These are phyloP conservation scores for Penicillium crystallinum DNA, from an alignment of 495 filamentous ascomycete genomes.

Conservation along the genomic window DNA sequence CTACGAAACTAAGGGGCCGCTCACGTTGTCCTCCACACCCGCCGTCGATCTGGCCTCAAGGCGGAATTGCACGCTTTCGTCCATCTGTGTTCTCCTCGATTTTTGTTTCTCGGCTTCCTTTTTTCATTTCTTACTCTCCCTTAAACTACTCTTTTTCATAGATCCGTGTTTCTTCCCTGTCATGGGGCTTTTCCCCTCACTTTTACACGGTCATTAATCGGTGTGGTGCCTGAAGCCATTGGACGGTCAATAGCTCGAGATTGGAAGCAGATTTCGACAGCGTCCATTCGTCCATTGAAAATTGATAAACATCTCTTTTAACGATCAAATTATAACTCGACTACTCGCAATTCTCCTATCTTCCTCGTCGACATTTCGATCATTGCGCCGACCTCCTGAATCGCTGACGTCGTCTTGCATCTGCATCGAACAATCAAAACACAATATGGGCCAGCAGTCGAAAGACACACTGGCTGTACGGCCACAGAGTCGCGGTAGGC, in stretches of 20 bases:
- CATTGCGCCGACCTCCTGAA: conserved; percentile 4
- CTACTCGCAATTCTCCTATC: background rate
- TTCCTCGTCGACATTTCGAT: background rate
- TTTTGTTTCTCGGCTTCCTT: conserved; percentile 20
- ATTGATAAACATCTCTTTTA: background rate
- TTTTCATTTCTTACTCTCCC: conserved; percentile 20
- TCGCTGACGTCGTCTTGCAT: conserved; percentile 8
- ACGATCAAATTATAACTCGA: background rate
- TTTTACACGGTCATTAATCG: conserved; percentile 39
- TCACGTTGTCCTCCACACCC: conserved; percentile 16
- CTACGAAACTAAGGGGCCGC: conserved; percentile 17
- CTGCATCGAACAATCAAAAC: conserved; percentile 4
- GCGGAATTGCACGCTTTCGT: conserved; percentile 28
- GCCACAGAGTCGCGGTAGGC: conserved; percentile 30
- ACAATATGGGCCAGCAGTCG: conserved; percentile 33
- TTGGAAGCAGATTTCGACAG: conserved; percentile 11
- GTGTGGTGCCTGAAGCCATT: conserved; percentile 22
- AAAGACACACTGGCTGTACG: conserved; percentile 38
- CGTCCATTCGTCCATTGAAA: conserved; percentile 2
- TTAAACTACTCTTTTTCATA: conserved; percentile 7
- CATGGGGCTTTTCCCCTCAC: conserved; percentile 33
- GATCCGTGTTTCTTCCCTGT: conserved; percentile 24
- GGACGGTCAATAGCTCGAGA: conserved; percentile 20
- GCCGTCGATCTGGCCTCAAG: conserved; percentile 36
- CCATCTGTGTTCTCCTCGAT: conserved; percentile 28